Base-by-base conservation (phyloP, 495 filamentous ascomycete genomes). In the Elasticomyces elasticus region DNA sequence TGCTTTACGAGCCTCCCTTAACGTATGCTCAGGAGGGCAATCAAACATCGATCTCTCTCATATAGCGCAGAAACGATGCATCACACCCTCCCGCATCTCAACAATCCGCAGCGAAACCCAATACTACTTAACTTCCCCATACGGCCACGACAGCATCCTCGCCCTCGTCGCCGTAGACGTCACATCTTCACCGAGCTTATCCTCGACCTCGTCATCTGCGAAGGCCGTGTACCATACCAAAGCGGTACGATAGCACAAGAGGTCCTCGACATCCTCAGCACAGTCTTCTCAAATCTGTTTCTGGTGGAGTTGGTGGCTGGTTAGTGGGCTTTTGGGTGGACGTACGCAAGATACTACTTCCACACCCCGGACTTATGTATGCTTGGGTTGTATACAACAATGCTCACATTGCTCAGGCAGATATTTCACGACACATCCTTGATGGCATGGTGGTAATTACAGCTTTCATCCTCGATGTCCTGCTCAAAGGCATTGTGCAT, bases 131-230 rank as follows among this genome's bases (percentile, higher is more conserved):
- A 56, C 46, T 4, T 50, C 45, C 31, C 49, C 49, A 20, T 30
- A 12, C 62, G 65, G 19, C 61, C 64, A 35, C 71, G 82, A 78
- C 61, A 56, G 71, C 13, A 71, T 83, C 38, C 66, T 84, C 30
- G 47, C 67, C 13, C 67, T 84, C 9, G 75, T 85, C 28, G 63
- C 75, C 0, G 62, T 81, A 13, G 80, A 83, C 58, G 72, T 83
- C 5, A 63, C 61, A 77, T 84, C 56, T 80, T 85, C 52, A 74
- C 78, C 41, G 79, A 79, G 59, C 78, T 86, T 46, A 71, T 86
- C 47, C 76, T 84, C 49, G 72, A 75, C 35, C 69, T 85, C 3
- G 70, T 79, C 24, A 74, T 75, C 19, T 85, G 83, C 67, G 79
- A 82, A 63, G 61, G 64, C 10, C 52, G 71, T 45, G 59, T 64